A percentile compares a stretch with the other conserved stretches of the same genome.
Evolutionary conservation across 164 flowering plant genomes (phyloP).

Genomic region (Tetracentron sinense): DNA sequence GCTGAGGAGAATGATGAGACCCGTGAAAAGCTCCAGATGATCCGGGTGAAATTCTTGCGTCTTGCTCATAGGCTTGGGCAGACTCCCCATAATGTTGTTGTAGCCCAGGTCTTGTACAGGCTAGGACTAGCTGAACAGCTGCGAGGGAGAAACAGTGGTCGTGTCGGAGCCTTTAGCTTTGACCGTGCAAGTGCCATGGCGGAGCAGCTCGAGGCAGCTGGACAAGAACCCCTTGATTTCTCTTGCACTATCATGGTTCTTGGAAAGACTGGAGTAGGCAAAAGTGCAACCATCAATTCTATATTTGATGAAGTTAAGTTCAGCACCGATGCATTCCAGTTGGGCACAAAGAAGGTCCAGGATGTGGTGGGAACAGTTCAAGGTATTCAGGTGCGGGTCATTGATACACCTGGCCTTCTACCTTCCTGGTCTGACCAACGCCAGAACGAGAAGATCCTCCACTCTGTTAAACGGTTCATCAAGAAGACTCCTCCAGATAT

Average conservation of each 20-base stretch:
- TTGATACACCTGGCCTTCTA: conserved; percentile 95
- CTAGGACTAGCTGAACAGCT: conserved; percentile 95
- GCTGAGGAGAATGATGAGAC: conserved; percentile 88
- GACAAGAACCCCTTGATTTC: conserved; percentile 86
- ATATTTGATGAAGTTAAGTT: conserved; percentile 93
- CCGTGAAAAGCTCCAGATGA: conserved; percentile 94
- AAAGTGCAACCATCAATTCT: conserved; percentile 97
- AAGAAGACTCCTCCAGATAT: conserved; percentile 94
- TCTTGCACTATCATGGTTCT: conserved; percentile 95
- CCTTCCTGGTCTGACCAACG: conserved; percentile 83
- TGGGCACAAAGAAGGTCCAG: conserved; percentile 87
- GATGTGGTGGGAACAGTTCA: conserved; percentile 95
- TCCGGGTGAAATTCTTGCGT: conserved; percentile 89
- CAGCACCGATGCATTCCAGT: conserved; percentile 76
- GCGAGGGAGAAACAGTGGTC: conserved; percentile 78
- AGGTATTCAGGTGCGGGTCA: conserved; percentile 85
- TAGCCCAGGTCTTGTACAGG: conserved; percentile 94
- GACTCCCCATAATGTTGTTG: conserved; percentile 98
- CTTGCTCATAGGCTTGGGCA: conserved; percentile 99
- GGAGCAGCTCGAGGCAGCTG: conserved; percentile 91
- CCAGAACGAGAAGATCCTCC: conserved; percentile 78
- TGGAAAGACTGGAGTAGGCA: conserved; percentile 95
- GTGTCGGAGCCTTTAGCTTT: conserved; percentile 89
- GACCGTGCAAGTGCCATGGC: conserved; percentile 99
- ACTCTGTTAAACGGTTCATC: conserved; percentile 68